A percentile compares a stretch with the other conserved stretches of the same genome.
Evolutionary conservation across 2,329 filamentous ascomycete species (phyloP).

Genomic region (Cladophialophora carrionii): DNA sequence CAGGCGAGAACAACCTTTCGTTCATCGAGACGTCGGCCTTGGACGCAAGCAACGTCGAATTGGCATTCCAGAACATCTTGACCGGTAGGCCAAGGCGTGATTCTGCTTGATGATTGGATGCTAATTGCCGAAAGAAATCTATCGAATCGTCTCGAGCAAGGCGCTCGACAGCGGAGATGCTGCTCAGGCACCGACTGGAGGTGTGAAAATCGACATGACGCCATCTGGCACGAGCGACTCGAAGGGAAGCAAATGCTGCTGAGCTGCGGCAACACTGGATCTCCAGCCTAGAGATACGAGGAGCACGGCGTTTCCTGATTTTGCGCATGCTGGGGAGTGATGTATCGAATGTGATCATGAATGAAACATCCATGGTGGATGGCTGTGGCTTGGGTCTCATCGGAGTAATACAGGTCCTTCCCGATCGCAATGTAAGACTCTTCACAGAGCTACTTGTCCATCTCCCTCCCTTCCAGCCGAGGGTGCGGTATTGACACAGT

Average conservation of each 20-base stretch:
- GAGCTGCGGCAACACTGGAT: slow-evolving; percentile 3
- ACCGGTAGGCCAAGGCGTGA: slow-evolving; percentile 68
- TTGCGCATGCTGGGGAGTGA: slow-evolving; percentile 21
- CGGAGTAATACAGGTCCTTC: slow-evolving; percentile 1
- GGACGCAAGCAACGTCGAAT: slow-evolving; percentile 97
- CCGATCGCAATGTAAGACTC: slow-evolving; percentile 1
- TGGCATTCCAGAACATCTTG: slow-evolving; percentile 99
- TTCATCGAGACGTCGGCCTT: slow-evolving; percentile 99
- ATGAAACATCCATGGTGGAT: slow-evolving; percentile 21
- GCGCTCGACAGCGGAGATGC: slow-evolving; percentile 87
- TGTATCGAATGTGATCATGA: slow-evolving; percentile 32
- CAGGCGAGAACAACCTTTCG: slow-evolving; percentile 95
- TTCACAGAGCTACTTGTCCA: background rate
- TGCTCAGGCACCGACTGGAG: slow-evolving; percentile 76
- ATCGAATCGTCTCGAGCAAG: slow-evolving; percentile 98
- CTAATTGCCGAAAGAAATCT: slow-evolving; percentile 69
- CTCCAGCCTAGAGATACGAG: slow-evolving; percentile 1
- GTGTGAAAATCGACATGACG: slow-evolving; percentile 79
- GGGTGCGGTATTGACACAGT: background rate
- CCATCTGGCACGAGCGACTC: slow-evolving; percentile 78
- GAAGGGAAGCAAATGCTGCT: slow-evolving; percentile 84
- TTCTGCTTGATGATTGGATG: background rate
- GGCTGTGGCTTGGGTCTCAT: slow-evolving; percentile 14
- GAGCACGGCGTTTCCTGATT: slow-evolving; percentile 31
- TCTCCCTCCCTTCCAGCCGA: background rate